Base-by-base conservation (phyloP, 2,329 filamentous ascomycete species). In the Ceratocystis cacaofunesta region DNA sequence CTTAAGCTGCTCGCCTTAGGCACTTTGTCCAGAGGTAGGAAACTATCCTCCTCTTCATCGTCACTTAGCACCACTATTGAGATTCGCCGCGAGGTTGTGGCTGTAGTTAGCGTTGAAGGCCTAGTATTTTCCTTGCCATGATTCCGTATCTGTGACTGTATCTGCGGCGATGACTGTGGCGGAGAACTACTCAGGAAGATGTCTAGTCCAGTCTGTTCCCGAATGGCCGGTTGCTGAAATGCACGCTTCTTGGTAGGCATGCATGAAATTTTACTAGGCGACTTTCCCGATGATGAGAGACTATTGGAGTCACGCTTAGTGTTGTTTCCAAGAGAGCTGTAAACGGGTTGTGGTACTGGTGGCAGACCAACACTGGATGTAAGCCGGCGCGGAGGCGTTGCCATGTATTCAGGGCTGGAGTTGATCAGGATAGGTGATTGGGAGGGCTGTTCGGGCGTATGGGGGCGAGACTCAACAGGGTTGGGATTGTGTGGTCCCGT, bases 121-220 rank as follows among this genome's bases (percentile, higher is more conserved):
- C 36, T 62, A 2, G 19, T 25, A 17, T 62, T 62, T 46, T 62
- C 61, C 61, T 62, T 46, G 22, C 7, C 41, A 25, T 25, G n/a
- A 44, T 43, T 19, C 32, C n/a, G 41, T 61, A 43, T 19, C 25
- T 32, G 52, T 15, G 52, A 25, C 28, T 57, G 52, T 15, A 25
- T 12, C 52, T 25, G 22, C 15, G 41, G 46, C 36, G 55, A 8
- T 25, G 52, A 10, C 55, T 7, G 44, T 4, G 55, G 41, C 19
- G 65, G 65, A 22, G 65, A 63, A 30, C 65, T 67, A 48, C 65
- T 67, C 1, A 61, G 25, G 46, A 63, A 66, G 25, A 67, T n/a
- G n/a, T 67, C 62, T n/a, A 64, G 43, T 32, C 57, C 62, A n/a
- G 62, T 46, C 57, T 61, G 62, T 5, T 41, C 36, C 36, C 65